Evolutionary conservation across 768 basidiomycete genomes (phyloP).

Genomic region (Podaxis sp.): DNA sequence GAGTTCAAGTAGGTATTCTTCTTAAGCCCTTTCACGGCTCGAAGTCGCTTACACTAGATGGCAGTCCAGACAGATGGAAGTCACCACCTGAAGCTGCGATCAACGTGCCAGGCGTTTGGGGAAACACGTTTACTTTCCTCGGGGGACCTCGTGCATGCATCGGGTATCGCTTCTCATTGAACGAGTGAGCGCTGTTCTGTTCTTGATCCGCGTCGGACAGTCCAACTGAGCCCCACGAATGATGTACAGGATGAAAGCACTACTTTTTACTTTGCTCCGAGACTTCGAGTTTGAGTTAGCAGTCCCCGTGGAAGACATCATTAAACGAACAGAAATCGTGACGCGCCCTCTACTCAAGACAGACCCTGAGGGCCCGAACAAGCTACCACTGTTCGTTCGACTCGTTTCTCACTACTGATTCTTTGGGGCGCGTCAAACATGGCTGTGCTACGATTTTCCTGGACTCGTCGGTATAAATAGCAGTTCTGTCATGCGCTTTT

Average conservation of each 20-base stretch:
- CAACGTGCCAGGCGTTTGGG: conserved; percentile 56
- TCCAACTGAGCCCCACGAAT: neutral
- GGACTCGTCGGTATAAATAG: neutral
- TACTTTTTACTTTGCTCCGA: conserved; percentile 51
- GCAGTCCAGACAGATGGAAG: conserved; percentile 62
- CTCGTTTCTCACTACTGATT: neutral
- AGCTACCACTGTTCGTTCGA: conserved; percentile 43
- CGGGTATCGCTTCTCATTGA: conserved; percentile 61
- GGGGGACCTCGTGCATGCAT: conserved; percentile 67
- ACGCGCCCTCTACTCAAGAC: conserved; percentile 41
- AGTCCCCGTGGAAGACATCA: conserved; percentile 44
- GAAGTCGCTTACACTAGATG: neutral
- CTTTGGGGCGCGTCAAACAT: neutral
- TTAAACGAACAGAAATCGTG: conserved; percentile 36
- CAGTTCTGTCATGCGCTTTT: neutral
- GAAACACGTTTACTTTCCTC: conserved; percentile 56
- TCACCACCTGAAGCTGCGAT: conserved; percentile 40
- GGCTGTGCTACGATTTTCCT: too few species aligned
- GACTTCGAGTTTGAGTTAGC: conserved; percentile 56
- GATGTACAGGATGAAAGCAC: conserved; percentile 25
- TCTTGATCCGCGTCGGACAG: neutral
- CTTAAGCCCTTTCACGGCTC: neutral
- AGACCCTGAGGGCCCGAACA: conserved; percentile 35
- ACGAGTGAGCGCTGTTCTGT: conserved; percentile 43
- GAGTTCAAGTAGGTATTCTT: conserved; percentile 54